Percentiles rank a stretch among this genome's conserved stretches.
phyloP scores from a whole-genome alignment of 1,284 basidiomycete species.

The Chalciporus piperatoides region DNA sequence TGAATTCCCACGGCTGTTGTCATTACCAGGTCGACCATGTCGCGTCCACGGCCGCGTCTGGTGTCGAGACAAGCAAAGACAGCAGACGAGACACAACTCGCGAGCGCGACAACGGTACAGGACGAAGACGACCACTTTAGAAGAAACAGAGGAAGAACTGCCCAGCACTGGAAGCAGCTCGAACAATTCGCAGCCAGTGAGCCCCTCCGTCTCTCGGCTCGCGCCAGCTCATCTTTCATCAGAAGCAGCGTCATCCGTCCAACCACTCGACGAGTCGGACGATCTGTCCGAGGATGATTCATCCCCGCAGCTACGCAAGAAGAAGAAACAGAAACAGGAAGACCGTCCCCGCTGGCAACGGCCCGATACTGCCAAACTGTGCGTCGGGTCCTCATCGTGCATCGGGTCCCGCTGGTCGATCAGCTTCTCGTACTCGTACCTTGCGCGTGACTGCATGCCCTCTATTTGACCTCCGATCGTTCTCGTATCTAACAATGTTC shows the following conservation, averaged over 20 bases:
- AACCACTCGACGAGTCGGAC: not conserved
- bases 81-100: constrained; percentile 18
- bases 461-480: not conserved
- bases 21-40: constrained; percentile 35
- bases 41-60: constrained; percentile 50
- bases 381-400: constrained; percentile 14
- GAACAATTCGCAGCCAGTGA: constrained; percentile 52
- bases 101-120: constrained; percentile 29
- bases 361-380: constrained; percentile 25
- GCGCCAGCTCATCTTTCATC: constrained; percentile 14
- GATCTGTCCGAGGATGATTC: constrained; percentile 18
- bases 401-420: not conserved
- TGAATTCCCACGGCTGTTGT: constrained; percentile 45
- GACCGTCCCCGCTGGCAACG: constrained; percentile 38
- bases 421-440: not conserved
- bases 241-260: constrained; percentile 25
- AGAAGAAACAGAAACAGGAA: constrained; percentile 36
- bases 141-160: constrained; percentile 52
- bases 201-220: constrained; percentile 10
- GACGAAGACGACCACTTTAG: constrained; percentile 67
- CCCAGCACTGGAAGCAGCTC: constrained; percentile 54
- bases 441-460: constrained; percentile 2
- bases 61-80: constrained; percentile 26
- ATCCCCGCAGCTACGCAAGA: constrained; percentile 36
- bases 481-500: constrained; percentile 9